phyloP scores from a whole-genome alignment of 257 asterid genomes.

The Ilex asprella region DNA sequence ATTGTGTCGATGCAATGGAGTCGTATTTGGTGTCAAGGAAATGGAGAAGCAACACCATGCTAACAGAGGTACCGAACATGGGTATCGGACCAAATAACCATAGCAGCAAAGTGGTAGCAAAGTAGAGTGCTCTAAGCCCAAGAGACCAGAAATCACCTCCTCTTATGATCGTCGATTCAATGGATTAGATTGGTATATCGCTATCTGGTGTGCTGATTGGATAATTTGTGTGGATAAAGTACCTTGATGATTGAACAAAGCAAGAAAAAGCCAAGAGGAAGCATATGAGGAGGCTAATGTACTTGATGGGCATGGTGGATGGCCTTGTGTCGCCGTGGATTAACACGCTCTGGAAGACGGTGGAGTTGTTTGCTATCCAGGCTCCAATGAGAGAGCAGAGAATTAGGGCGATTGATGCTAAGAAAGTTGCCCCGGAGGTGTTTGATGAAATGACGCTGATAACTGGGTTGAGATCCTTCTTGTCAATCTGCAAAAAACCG shows the following conservation, averaged over 20 bases:
- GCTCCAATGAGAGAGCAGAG: slow-evolving; percentile 60
- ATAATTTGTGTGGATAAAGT: slow-evolving; percentile 59
- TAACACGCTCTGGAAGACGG: slow-evolving; percentile 43
- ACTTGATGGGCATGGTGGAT: slow-evolving; percentile 54
- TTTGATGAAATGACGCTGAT: slow-evolving; percentile 44
- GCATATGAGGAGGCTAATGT: slow-evolving; percentile 46
- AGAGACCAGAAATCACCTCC: slow-evolving; percentile 73
- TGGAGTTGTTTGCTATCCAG: slow-evolving; percentile 57
- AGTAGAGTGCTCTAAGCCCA: slow-evolving; percentile 57
- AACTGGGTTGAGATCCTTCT: slow-evolving; percentile 36
- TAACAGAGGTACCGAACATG: slow-evolving; percentile 48
- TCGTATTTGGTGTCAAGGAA: slow-evolving; percentile 45
- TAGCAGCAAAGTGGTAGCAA: slow-evolving; percentile 45
- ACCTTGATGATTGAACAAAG: slow-evolving; percentile 62
- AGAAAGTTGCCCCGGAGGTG: slow-evolving; percentile 43
- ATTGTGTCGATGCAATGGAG: slow-evolving; percentile 23
- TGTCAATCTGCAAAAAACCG: slow-evolving; percentile 26
- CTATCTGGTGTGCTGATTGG: slow-evolving; percentile 46
- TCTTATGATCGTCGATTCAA: slow-evolving; percentile 47
- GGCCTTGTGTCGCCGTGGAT: slow-evolving; percentile 69
- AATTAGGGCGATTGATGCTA: slow-evolving; percentile 46
- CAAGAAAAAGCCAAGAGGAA: slow-evolving; percentile 61
- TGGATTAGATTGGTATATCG: slow-evolving; percentile 36
- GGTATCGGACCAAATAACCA: slow-evolving; percentile 79
- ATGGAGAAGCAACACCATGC: slow-evolving; percentile 47